phyloP scores from a whole-genome alignment of 129 eudicot genomes.

The Centella asiatica region DNA sequence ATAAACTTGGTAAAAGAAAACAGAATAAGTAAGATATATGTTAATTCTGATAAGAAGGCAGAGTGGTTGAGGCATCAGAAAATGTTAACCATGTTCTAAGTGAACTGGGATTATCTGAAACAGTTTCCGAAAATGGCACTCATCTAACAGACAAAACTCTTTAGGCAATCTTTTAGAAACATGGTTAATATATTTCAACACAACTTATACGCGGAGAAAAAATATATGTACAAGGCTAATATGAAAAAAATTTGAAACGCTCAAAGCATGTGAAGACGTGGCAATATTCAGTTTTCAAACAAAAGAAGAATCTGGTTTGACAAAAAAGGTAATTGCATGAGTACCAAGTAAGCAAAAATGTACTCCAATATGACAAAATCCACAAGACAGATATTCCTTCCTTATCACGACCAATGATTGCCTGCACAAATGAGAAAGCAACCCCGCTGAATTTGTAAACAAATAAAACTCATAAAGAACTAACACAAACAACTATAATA shows the following conservation, averaged over 20 bases:
- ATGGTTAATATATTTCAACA: no score
- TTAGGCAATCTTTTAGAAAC: no score
- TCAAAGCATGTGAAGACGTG: no score
- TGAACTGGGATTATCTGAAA: background rate
- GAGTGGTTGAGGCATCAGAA: background rate
- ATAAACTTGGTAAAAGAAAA: no score
- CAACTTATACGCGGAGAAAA: no score
- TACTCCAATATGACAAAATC: conserved; percentile 97
- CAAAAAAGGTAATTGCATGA: conserved; percentile 3
- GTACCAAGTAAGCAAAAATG: conserved; percentile 87
- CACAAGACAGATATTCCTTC: conserved; percentile 70
- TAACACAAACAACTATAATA: background rate
- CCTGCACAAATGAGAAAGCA: conserved; percentile 36
- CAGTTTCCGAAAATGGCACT: background rate
- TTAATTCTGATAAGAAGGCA: no score
- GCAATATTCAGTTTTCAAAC: background rate
- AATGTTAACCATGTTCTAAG: background rate
- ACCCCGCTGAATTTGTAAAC: background rate
- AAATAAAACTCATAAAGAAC: background rate
- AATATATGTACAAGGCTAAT: no score
- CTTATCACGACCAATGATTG: conserved; percentile 40
- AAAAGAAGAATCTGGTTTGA: background rate
- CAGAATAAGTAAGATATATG: no score
- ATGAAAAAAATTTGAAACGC: no score
- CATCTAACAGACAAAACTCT: background rate